Base-by-base conservation (phyloP, 345 rosid species). In the Citrus trifoliata region DNA sequence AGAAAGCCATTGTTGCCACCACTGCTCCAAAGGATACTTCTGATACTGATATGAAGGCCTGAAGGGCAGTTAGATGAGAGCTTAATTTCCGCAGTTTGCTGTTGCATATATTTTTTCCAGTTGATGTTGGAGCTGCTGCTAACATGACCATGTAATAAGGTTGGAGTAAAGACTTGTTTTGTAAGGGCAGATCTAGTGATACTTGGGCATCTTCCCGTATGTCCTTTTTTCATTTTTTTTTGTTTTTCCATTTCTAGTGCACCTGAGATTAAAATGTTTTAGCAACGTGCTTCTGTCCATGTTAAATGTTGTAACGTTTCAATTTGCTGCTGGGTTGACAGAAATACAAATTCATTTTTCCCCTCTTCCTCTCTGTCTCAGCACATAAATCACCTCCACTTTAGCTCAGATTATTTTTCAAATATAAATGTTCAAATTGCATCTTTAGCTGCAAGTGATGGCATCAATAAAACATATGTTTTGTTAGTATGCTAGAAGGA, bases 71-170 rank as follows among this genome's bases (percentile, higher is more conserved):
- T 10, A 25, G 56, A 59, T 27, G 27, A 22, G 38, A 69, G 32
- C 53, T 79, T 75, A 56, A 61, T 4, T 77, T 81, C 64, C 21
- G 55, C 70, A 77, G 25, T 59, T 53, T 72, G 33, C 55, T 42
- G 64, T 33, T 66, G 32, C 8, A n/a, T 19, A 48, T 66, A 7
- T 63, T 38, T 19, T 37, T 28, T 19, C 72, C 6, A 40, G 67
- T 28, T 71, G 38, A 62, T 6, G 53, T 60, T 46, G 25, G 74
- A 51, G n/a, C 67, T 14, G 18, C 58, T 33, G 79, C 42, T 37
- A 75, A 25, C 40, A 55, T 38, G 37, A 62, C 13, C 63, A 12
- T 72, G 38, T n/a, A 21, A 32, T 28, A 33, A 13, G 21, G 19
- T 9, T n/a, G 28, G 30, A 38, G 35, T 60, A 27, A 22, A 24